phyloP scores from a whole-genome alignment of 805 yeast genomes.

The Torulaspora quercuum region DNA sequence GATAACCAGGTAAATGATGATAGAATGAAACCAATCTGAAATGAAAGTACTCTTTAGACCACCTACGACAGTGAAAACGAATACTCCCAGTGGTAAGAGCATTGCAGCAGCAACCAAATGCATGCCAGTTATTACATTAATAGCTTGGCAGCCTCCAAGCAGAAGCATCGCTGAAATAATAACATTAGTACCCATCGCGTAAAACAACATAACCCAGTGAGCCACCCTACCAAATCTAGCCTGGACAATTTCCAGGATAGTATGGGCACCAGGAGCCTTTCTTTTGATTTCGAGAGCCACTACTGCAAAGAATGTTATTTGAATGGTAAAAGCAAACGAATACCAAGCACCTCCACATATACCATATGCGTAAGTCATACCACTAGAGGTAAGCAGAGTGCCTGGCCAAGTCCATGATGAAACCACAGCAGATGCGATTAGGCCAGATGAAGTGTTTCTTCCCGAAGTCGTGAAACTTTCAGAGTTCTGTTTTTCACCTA shows the following conservation, averaged over 20 bases:
- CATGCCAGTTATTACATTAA: slow-evolving; percentile 39
- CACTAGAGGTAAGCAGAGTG: slow-evolving; percentile 19
- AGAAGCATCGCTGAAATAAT: slow-evolving; percentile 37
- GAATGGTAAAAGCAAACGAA: slow-evolving; percentile 16
- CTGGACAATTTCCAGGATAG: slow-evolving; percentile 36
- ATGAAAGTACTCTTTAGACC: slow-evolving; percentile 47
- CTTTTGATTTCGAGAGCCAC: slow-evolving; percentile 26
- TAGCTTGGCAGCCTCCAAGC: slow-evolving; percentile 41
- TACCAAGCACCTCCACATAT: slow-evolving; percentile 57
- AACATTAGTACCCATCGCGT: slow-evolving; percentile 36
- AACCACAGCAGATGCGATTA: slow-evolving; percentile 44
- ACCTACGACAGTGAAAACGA: slow-evolving; percentile 44
- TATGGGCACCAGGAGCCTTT: slow-evolving; percentile 27
- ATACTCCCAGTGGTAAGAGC: slow-evolving; percentile 42
- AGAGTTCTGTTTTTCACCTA: slow-evolving; percentile 43
- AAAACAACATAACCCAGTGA: slow-evolving; percentile 33
- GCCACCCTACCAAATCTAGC: slow-evolving; percentile 36
- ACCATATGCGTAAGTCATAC: slow-evolving; percentile 21
- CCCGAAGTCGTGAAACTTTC: slow-evolving; percentile 41
- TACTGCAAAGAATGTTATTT: slow-evolving; percentile 18
- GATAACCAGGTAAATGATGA: slow-evolving; percentile 39
- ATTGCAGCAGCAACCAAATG: slow-evolving; percentile 41
- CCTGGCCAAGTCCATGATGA: slow-evolving; percentile 28
- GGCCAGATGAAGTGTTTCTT: slow-evolving; percentile 42
- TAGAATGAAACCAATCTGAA: slow-evolving; percentile 46